Conservation (phyloP, 441 rosid species). For the Capsella rubella region DNA sequence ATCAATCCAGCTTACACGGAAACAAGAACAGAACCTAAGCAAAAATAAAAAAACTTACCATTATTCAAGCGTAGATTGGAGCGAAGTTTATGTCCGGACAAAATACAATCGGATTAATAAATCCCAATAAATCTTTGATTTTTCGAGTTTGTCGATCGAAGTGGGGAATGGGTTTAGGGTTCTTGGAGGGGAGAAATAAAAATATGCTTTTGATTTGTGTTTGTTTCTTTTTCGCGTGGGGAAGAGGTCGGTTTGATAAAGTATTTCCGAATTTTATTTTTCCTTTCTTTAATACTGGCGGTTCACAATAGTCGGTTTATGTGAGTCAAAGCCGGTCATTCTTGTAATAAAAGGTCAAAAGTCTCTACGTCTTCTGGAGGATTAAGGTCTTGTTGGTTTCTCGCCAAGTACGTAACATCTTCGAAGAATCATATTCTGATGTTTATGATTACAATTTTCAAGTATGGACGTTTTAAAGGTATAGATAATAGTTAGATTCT, state of each 20-base stretch:
- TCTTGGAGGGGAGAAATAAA: slow-evolving; percentile 15
- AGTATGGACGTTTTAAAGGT: no score
- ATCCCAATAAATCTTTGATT: background rate
- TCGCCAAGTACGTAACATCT: background rate
- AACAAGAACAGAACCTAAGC: slow-evolving; percentile 6
- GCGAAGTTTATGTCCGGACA: background rate
- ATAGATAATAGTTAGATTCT: background rate
- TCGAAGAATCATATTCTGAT: background rate
- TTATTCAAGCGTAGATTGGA: slow-evolving; percentile 4
- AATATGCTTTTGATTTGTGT: background rate
- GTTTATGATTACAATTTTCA: no score
- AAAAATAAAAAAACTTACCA: slow-evolving; percentile 26
- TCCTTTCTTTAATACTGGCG: slow-evolving; percentile 5
- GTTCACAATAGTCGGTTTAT: slow-evolving; percentile 24
- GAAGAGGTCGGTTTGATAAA: slow-evolving; percentile 27
- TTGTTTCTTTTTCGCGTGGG: slow-evolving; percentile 23
- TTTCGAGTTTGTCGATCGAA: background rate
- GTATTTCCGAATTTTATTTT: no score
- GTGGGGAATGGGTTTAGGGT: slow-evolving; percentile 37
- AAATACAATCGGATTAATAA: background rate
- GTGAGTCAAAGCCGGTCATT: slow-evolving; percentile 15
- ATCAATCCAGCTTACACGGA: background rate
- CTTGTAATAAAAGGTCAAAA: background rate
- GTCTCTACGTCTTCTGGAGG: background rate
- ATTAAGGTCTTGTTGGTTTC: background rate